phyloP scores from a whole-genome alignment of 2,329 filamentous ascomycete genomes.

The Calonectria hawksworthii region DNA sequence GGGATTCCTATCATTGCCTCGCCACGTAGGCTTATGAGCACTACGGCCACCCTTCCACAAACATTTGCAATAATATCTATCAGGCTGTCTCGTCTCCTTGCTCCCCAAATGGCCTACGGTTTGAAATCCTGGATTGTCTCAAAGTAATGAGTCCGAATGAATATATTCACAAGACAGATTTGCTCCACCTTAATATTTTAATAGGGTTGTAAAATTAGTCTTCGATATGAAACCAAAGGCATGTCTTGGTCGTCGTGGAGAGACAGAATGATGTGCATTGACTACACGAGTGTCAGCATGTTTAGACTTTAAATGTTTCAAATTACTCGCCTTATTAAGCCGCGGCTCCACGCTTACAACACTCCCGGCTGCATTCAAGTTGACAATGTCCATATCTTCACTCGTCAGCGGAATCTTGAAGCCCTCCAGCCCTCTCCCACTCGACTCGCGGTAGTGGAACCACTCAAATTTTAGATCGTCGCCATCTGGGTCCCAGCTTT shows the following conservation, averaged over 20 bases:
- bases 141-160: neutral
- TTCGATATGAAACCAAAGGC: neutral
- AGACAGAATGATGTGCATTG: neutral
- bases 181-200: neutral
- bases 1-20: too few relatives aligned
- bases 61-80: neutral
- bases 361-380: neutral
- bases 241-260: neutral
- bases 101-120: neutral
- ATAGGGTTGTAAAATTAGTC: neutral
- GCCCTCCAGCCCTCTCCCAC: neutral
- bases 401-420: neutral
- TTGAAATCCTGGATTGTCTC: neutral
- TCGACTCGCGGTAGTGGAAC: conserved; percentile 5
- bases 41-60: neutral
- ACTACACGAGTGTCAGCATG: neutral
- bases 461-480: neutral
- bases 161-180: neutral
- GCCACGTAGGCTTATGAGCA: neutral
- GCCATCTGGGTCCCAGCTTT: neutral
- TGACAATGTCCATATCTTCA: neutral
- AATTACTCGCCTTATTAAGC: neutral
- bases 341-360: neutral
- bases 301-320: neutral
- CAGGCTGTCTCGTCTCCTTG: too few relatives aligned